phyloP scores from a whole-genome alignment of 495 filamentous ascomycete genomes.

The Hyaloscypha hepaticicola region DNA sequence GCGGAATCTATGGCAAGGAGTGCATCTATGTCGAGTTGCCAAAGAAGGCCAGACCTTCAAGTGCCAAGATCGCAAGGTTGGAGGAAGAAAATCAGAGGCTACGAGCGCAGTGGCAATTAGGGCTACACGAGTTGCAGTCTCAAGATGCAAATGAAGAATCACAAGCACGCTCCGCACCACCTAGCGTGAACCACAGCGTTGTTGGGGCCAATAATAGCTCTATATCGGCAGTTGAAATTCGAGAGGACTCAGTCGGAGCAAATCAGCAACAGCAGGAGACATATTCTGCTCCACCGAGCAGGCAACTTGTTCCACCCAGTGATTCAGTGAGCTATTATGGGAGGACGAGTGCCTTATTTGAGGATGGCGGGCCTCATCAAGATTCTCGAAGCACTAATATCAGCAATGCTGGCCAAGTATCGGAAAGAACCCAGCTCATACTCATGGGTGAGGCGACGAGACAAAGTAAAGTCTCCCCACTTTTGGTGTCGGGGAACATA shows the following conservation, averaged over 20 bases:
- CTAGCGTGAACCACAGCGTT: neutral
- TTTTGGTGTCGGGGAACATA: neutral
- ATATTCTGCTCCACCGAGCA: too few relatives aligned
- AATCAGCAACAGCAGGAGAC: too few relatives aligned
- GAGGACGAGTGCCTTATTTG: too few relatives aligned
- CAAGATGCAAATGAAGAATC: too few relatives aligned
- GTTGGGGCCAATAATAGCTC: neutral
- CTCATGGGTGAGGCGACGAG: neutral
- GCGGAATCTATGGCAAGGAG: constrained; percentile 1
- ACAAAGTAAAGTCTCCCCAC: neutral
- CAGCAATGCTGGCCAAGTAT: too few relatives aligned
- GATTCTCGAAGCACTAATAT: too few relatives aligned
- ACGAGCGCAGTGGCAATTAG: neutral
- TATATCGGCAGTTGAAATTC: too few relatives aligned
- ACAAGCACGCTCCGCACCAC: neutral
- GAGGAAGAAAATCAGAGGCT: constrained; percentile 1
- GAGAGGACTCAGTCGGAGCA: too few relatives aligned
- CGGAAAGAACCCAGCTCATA: too few relatives aligned
- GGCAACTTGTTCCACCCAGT: too few relatives aligned
- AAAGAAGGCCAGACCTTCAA: neutral
- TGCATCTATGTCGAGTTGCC: constrained; percentile 8
- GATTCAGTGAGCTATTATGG: too few relatives aligned
- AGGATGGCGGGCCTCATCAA: too few relatives aligned
- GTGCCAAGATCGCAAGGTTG: neutral
- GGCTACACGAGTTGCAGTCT: neutral